phyloP scores from a whole-genome alignment of 1,139 yeast species.

The Tardiomyces depauwii region DNA sequence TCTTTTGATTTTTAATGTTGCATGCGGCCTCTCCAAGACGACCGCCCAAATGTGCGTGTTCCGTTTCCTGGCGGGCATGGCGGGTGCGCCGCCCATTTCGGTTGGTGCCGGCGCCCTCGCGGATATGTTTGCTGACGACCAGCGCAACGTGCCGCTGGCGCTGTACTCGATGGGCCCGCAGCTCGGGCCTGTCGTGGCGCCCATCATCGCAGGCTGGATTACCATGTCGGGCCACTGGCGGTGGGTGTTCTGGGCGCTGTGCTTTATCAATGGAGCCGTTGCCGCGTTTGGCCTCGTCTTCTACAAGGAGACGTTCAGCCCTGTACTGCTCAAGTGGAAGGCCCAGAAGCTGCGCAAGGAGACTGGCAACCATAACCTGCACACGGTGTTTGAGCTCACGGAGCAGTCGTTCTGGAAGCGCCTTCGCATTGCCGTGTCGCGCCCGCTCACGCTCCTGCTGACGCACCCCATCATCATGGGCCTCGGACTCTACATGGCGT shows the following conservation, averaged over 20 bases:
- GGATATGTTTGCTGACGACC: constrained; percentile 43
- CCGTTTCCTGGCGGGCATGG: constrained; percentile 50
- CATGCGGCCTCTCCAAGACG: constrained; percentile 44
- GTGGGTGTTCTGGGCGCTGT: constrained; percentile 52
- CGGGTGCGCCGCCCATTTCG: constrained; percentile 55
- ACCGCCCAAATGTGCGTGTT: constrained; percentile 46
- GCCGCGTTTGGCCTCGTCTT: constrained; percentile 35
- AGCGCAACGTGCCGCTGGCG: constrained; percentile 48
- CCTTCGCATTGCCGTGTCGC: constrained; percentile 27
- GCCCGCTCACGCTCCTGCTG: constrained; percentile 42
- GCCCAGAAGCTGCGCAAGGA: constrained; percentile 36
- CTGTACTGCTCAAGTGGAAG: constrained; percentile 38
- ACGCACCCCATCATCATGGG: constrained; percentile 56
- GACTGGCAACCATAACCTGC: constrained; percentile 46
- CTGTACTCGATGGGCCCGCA: constrained; percentile 50
- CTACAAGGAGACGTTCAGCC: constrained; percentile 49
- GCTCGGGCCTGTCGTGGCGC: constrained; percentile 55
- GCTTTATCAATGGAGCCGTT: constrained; percentile 42
- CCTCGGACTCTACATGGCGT: constrained; percentile 51
- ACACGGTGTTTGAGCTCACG: constrained; percentile 44
- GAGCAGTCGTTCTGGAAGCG: constrained; percentile 12
- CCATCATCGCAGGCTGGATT: constrained; percentile 46
- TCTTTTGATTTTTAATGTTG: constrained; percentile 42
- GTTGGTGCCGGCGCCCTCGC: constrained; percentile 67
- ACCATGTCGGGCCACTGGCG: constrained; percentile 39